Base-by-base conservation (phyloP, 257 asterid species). In the Gynochthodes officinalis region DNA sequence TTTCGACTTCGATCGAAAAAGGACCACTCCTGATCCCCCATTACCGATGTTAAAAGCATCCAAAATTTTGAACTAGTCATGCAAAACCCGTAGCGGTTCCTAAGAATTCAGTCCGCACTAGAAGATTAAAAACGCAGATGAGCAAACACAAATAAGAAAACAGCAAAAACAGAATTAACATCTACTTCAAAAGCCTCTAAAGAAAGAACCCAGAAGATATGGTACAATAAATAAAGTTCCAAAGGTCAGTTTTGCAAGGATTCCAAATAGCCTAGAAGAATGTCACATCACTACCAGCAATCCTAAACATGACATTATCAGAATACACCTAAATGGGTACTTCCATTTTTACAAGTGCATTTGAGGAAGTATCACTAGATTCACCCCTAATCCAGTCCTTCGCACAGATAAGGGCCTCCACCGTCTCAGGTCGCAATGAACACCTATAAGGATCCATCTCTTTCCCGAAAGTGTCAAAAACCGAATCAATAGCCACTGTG, bases 391-490 rank as follows among this genome's bases (percentile, higher is more conserved):
- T 91, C 99, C 99, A 95, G 75, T 90, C 92, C 81, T 95, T 95
- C 0, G 94, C 95, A 65, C 99, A 91, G 37, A 91, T 82, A 12
- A 95, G 93, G 2, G 99, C 98, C 91, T 95, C 97, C 74, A 89
- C 87, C 0, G 98, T 95, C 83, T 90, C 97, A 0, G 97, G 97
- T 19, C 96, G 81, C 76, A 95, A 79, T 5, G 96, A 86, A 76
- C 96, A 87, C 82, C 90, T 75, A 83, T 95, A 90, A 7, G 84
- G 64, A 76, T 92, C 99, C 97, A 95, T 95, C 86, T 89, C 97
- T 85, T 89, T 95, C 6, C 84, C 70, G n/a, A 80, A 81, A 0
- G 96, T 85, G 69, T 90, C 89, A 66, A 95, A 95, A 3, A 95
- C 98, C 0, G 92, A 80, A 1, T 74, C 77, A 0, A 81, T 77